Conservation (phyloP, 2,329 filamentous ascomycete species). For the Botrytis fragariae region DNA sequence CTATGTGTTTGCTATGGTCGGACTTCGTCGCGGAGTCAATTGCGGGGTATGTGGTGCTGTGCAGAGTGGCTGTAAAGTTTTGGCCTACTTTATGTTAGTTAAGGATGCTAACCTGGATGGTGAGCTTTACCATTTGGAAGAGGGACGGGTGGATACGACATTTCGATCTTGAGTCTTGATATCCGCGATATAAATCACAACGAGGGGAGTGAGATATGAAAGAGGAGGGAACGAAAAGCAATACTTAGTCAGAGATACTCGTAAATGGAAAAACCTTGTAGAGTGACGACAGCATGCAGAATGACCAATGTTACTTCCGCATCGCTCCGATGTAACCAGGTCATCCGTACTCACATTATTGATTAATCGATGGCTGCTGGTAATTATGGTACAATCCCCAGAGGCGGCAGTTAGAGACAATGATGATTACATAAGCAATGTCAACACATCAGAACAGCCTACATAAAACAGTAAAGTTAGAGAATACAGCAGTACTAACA, state of each 20-base stretch:
- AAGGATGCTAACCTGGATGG: neutral
- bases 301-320: neutral
- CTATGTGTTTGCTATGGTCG: slow-evolving; percentile 25
- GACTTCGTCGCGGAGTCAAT: slow-evolving; percentile 44
- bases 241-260: neutral
- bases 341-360: neutral
- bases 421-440: neutral
- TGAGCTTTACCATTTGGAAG: slow-evolving; percentile 12
- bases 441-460: neutral
- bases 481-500: neutral
- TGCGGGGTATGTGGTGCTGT: slow-evolving; percentile 52
- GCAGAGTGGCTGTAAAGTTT: slow-evolving; percentile 22
- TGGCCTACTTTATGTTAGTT: neutral
- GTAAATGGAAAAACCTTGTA: neutral
- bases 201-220: neutral
- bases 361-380: neutral
- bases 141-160: slow-evolving; percentile 16
- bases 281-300: neutral
- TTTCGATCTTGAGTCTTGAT: neutral
- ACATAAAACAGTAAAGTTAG: no score
- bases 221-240: neutral
- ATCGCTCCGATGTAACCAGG: neutral
- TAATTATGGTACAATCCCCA: no score
- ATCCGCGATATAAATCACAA: neutral
- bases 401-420: neutral